Conservation (phyloP, 805 yeast species). For the Yamadazyma laniorum region DNA sequence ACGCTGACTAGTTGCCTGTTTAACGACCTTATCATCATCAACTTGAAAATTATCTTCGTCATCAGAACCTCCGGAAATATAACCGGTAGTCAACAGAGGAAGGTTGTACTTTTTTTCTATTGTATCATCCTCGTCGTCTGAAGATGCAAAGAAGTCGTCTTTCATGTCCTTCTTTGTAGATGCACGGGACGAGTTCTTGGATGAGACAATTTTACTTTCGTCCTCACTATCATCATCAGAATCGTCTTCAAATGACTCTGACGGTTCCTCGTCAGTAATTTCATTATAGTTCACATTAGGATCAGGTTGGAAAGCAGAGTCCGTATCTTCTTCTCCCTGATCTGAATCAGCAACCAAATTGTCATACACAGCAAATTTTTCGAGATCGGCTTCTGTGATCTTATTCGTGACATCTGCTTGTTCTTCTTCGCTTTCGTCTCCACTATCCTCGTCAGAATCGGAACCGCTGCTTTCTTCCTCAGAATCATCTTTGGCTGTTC, state of each 20-base stretch:
- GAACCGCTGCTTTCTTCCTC: constrained; percentile 23
- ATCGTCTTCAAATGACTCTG: constrained; percentile 28
- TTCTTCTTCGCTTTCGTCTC: constrained; percentile 11
- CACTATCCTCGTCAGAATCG: constrained; percentile 20
- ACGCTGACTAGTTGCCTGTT: constrained; percentile 53
- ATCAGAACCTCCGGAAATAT: constrained; percentile 81
- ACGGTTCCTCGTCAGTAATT: constrained; percentile 65
- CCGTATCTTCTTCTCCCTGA: constrained; percentile 27
- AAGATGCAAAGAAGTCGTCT: constrained; percentile 37
- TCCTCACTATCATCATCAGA: constrained; percentile 37
- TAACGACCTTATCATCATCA: constrained; percentile 49
- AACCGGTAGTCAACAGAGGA: constrained; percentile 78
- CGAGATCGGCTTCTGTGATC: constrained; percentile 17
- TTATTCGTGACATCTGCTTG: constrained; percentile 19
- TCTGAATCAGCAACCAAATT: constrained; percentile 32
- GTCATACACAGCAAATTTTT: constrained; percentile 37
- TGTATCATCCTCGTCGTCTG: constrained; percentile 15
- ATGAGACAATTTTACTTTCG: background rate
- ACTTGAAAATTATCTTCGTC: constrained; percentile 46
- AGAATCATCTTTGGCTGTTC: constrained; percentile 10
- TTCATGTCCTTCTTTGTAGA: constrained; percentile 22
- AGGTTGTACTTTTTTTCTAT: constrained; percentile 33
- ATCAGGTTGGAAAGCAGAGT: constrained; percentile 24
- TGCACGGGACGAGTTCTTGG: too few relatives aligned
- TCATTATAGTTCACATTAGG: constrained; percentile 50